A percentile compares a stretch with the other conserved stretches of the same genome.
Evolutionary conservation across 2,329 filamentous ascomycete species (phyloP).

Genomic region (Arthrobotrys megalospora): DNA sequence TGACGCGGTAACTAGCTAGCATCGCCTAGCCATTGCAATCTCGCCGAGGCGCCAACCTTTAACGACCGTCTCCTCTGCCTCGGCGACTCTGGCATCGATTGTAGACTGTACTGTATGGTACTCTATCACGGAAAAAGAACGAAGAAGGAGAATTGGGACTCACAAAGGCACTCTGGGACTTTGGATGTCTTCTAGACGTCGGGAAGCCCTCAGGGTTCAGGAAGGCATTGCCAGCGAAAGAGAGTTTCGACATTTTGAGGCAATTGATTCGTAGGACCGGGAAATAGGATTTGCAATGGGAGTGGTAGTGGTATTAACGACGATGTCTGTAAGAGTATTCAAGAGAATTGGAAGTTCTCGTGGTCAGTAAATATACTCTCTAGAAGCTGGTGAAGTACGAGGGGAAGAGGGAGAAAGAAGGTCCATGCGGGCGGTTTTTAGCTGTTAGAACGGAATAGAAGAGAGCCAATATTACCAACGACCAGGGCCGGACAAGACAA

Average conservation of each 20-base stretch:
- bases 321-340: neutral
- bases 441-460: neutral
- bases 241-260: constrained; percentile 58
- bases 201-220: constrained; percentile 65
- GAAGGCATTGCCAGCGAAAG: constrained; percentile 40
- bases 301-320: constrained; percentile 7
- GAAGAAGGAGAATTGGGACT: constrained; percentile 65
- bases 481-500: neutral
- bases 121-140: neutral
- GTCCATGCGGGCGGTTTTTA: constrained; percentile 21
- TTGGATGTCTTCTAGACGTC: constrained; percentile 71
- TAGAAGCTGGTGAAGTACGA: neutral
- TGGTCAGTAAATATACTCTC: neutral
- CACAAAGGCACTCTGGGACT: constrained; percentile 73
- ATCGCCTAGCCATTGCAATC: neutral
- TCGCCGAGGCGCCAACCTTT: constrained; percentile 4
- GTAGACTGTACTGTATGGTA: neutral
- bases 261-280: constrained; percentile 19
- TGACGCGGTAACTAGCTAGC: neutral
- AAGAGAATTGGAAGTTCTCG: neutral
- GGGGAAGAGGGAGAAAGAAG: constrained; percentile 8
- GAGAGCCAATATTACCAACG: constrained; percentile 4
- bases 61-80: constrained; percentile 28
- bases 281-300: constrained; percentile 12
- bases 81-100: constrained; percentile 11